Conservation (phyloP, 2,329 filamentous ascomycete genomes). For the Colletotrichum gigasporum region DNA sequence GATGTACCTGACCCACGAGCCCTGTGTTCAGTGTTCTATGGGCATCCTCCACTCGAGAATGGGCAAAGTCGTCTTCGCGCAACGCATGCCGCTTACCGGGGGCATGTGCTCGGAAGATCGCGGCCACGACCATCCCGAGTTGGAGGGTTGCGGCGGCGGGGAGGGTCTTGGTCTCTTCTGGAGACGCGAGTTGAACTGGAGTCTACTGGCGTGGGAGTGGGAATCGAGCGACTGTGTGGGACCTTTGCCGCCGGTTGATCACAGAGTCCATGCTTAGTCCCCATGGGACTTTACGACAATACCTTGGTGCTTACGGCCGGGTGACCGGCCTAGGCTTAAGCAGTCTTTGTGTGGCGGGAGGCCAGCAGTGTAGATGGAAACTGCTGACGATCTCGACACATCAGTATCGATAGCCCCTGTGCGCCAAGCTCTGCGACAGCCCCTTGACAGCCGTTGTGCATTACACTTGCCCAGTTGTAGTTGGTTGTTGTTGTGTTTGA, state of each 20-base stretch:
- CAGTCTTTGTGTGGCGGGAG: slow-evolving; percentile 26
- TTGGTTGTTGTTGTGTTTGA: too few species aligned
- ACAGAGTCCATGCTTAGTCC: slow-evolving; percentile 56
- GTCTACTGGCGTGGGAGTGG: slow-evolving; percentile 83
- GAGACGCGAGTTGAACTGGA: slow-evolving; percentile 86
- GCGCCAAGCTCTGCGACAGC: not conserved
- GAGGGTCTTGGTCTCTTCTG: slow-evolving; percentile 75
- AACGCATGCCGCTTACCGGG: slow-evolving; percentile 82
- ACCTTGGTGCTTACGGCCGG: slow-evolving; percentile 28
- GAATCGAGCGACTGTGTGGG: slow-evolving; percentile 55
- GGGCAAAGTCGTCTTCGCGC: slow-evolving; percentile 82
- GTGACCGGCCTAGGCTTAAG: slow-evolving; percentile 25
- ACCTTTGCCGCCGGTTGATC: slow-evolving; percentile 51
- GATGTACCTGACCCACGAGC: slow-evolving; percentile 94
- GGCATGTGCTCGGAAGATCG: slow-evolving; percentile 83
- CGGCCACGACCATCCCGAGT: slow-evolving; percentile 53
- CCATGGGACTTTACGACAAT: slow-evolving; percentile 35
- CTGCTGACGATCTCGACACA: slow-evolving; percentile 11
- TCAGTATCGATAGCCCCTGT: slow-evolving; percentile 16
- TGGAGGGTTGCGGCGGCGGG: slow-evolving; percentile 54
- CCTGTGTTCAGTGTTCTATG: slow-evolving; percentile 97
- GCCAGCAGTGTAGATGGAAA: not conserved
- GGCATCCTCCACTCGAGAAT: slow-evolving; percentile 94
- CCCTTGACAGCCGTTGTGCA: not conserved
- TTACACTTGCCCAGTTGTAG: slow-evolving; percentile 1